Evolutionary conservation across 1,284 basidiomycete species (phyloP).

Genomic region (Ustilago tritici): DNA sequence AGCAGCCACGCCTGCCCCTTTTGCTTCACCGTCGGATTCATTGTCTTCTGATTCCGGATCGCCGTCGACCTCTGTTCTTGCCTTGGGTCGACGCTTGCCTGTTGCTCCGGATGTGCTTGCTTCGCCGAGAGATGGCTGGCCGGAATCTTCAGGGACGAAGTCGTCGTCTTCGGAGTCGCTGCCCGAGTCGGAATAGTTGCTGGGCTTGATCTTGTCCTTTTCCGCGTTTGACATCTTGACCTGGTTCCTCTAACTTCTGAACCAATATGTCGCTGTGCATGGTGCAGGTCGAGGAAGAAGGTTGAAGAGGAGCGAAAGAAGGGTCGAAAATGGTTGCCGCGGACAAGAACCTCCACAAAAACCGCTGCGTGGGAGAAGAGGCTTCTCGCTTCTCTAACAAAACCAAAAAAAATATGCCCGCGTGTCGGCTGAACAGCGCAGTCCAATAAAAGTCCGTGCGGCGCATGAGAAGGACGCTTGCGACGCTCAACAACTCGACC

Average conservation of each 20-base stretch:
- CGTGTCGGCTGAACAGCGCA: background rate
- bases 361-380: background rate
- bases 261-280: too few relatives aligned
- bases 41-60: constrained; percentile 19
- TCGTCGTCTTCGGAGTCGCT: constrained; percentile 46
- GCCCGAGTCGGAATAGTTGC: constrained; percentile 6
- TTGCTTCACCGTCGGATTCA: constrained; percentile 9
- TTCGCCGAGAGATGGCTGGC: background rate
- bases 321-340: background rate
- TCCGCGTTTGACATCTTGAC: background rate
- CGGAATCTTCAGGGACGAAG: constrained; percentile 17
- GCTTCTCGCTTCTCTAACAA: background rate
- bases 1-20: background rate
- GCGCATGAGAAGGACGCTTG: background rate
- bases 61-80: background rate
- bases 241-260: too few relatives aligned
- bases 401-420: background rate
- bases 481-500: constrained; percentile 3
- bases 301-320: background rate
- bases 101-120: background rate
- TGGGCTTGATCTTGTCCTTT: background rate
- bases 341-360: constrained; percentile 7
- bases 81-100: background rate
- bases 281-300: background rate
- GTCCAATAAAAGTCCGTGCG: background rate